Evolutionary conservation across 2,329 filamentous ascomycete genomes (phyloP).

Genomic region (Claviceps pazoutovae): DNA sequence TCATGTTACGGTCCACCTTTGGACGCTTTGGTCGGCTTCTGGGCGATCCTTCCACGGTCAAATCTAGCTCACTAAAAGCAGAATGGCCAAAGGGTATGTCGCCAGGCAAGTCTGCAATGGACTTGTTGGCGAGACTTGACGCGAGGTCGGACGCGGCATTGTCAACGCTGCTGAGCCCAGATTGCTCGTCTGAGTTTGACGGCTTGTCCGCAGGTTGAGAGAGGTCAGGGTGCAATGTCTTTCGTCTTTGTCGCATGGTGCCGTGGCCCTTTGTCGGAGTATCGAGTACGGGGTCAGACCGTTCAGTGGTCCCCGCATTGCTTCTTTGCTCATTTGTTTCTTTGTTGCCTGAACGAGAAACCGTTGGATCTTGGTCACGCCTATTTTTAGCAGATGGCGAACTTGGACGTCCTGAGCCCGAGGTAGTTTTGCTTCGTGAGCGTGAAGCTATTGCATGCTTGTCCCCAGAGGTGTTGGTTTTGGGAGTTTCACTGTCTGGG

Average conservation of each 20-base stretch:
- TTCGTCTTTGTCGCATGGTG: conserved; percentile 16
- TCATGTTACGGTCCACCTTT: conserved; percentile 39
- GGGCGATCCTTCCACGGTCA: conserved; percentile 36
- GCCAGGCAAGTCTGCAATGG: conserved; percentile 37
- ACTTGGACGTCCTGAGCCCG: conserved; percentile 10
- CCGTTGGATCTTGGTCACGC: conserved; percentile 12
- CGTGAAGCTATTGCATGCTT: conserved; percentile 9
- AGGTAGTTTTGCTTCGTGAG: conserved; percentile 15
- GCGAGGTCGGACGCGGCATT: conserved; percentile 19
- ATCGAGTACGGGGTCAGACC: conserved; percentile 21
- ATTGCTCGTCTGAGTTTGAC: conserved; percentile 18
- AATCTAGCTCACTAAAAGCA: conserved; percentile 50
- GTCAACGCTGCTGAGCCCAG: conserved; percentile 13
- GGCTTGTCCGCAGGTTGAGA: conserved; percentile 15
- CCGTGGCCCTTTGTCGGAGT: conserved; percentile 25
- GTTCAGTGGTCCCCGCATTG: conserved; percentile 20
- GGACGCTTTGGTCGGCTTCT: conserved; percentile 25
- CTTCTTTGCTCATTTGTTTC: conserved; percentile 10
- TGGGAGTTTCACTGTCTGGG: conserved; percentile 15
- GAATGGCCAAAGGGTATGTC: conserved; percentile 53
- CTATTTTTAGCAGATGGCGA: conserved; percentile 16
- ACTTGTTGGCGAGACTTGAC: conserved; percentile 31
- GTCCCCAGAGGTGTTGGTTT: conserved; percentile 11
- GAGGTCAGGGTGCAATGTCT: conserved; percentile 10
- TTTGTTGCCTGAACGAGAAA: conserved; percentile 7